Evolutionary conservation across 2,329 filamentous ascomycete species (phyloP), one percentile per base, ranked within the genome.

Genomic region (Phialophora tarda): DNA sequence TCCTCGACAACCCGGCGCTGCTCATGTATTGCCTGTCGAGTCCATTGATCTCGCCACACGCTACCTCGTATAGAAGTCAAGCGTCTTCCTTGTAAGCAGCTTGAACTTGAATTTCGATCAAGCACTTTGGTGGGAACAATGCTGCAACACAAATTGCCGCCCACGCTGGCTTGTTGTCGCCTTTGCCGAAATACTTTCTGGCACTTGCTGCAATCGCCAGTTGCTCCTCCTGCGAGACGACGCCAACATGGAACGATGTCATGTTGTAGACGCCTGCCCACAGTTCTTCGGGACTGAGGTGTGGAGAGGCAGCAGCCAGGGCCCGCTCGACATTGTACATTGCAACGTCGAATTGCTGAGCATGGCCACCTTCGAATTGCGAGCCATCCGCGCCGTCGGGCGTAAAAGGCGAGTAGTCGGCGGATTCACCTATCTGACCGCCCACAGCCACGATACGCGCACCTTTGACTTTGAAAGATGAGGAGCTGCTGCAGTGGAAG

Each of bases 401-500:
- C 14, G 26, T 47, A 24, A 65, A 65, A 10, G 63, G 57, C 3
- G 63, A 65, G 17, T 65, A 65, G n/a, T 65, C 63, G 34, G 48
- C 47, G 21, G 57, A n/a, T 23, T 65, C 63, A 4, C 63, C 63
- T 23, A 65, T 61, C 48, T 65, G 63, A 8, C 63, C 63, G 11
- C 44, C 53, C 11, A 50, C 55, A 5, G 63, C 63, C 11, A 65
- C 63, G 30, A 65, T 65, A 6, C 63, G 56, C 3, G 63, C 63
- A 23, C 55, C 26, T 48, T 65, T 61, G 47, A 30, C 30, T 28
- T 61, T 14, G 34, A 65, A 65, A 7, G 63, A 65, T 11, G 57
- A 44, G 28, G 63, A 66, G 4, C 63, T 74, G 8, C 70, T 74
- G 4, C 73, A 75, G 55, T 53, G 76, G 66, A 74, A 76, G 47